Conservation (phyloP, 805 yeast species). For the Yarrowia sp. region DNA sequence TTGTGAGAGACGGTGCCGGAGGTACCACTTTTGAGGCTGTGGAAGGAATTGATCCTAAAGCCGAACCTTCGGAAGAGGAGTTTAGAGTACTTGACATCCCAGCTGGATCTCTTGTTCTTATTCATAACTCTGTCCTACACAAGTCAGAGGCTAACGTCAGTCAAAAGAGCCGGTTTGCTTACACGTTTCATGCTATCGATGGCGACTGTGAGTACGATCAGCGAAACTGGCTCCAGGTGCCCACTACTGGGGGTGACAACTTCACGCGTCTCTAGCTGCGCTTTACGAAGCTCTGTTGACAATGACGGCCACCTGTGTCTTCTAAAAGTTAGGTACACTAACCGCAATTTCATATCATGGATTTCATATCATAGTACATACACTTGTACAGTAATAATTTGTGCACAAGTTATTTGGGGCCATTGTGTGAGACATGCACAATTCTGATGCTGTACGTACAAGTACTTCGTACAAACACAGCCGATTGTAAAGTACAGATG, state of each 20-base stretch:
- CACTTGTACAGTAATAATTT: no score
- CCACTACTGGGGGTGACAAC: constrained; percentile 68
- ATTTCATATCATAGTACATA: no score
- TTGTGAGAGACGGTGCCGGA: constrained; percentile 55
- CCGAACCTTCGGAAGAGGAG: constrained; percentile 52
- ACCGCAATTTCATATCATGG: no score
- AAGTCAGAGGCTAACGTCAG: constrained; percentile 69
- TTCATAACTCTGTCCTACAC: constrained; percentile 74
- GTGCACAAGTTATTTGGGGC: no score
- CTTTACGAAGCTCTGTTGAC: no score
- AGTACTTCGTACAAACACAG: no score
- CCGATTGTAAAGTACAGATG: no score
- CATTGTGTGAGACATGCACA: no score
- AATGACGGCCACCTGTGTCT: no score
- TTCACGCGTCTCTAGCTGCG: constrained; percentile 52
- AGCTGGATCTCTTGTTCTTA: constrained; percentile 71
- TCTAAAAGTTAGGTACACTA: no score
- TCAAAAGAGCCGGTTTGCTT: constrained; percentile 68
- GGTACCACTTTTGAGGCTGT: constrained; percentile 64
- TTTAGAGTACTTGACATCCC: constrained; percentile 65
- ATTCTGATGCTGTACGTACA: no score
- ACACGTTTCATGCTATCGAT: constrained; percentile 81
- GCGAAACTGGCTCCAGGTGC: constrained; percentile 80
- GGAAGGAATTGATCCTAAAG: constrained; percentile 48
- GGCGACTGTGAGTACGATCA: constrained; percentile 67